Evolutionary conservation across 805 yeast genomes (phyloP).

Genomic region (Myxozyma sirexii): DNA sequence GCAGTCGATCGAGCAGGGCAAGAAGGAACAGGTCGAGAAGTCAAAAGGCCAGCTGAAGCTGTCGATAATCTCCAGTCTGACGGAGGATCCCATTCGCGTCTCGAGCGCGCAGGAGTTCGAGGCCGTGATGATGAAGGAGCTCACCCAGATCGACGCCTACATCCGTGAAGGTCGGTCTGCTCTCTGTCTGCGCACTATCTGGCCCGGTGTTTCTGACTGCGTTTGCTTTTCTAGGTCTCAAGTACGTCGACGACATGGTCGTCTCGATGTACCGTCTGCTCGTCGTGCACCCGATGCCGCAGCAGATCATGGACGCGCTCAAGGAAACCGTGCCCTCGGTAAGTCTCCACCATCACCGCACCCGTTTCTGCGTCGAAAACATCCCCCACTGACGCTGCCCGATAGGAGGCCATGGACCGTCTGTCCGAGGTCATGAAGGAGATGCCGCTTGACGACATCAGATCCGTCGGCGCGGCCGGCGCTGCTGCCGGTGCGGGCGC

Average conservation of each 20-base stretch:
- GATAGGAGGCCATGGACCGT: constrained; percentile 19
- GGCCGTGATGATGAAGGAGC: constrained; percentile 21
- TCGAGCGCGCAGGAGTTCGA: constrained; percentile 26
- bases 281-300: constrained; percentile 29
- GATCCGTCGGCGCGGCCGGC: constrained; percentile 1
- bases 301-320: constrained; percentile 29
- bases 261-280: constrained; percentile 30
- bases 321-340: constrained; percentile 27
- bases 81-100: constrained; percentile 56
- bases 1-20: constrained; percentile 49
- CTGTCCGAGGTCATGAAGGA: constrained; percentile 19
- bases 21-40: constrained; percentile 60
- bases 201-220: too few species aligned
- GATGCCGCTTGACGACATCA: constrained; percentile 15
- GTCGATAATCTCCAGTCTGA: constrained; percentile 65
- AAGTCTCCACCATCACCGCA: neutral
- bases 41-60: constrained; percentile 59
- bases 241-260: constrained; percentile 21
- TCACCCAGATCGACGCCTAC: constrained; percentile 26
- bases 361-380: too few species aligned
- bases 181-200: neutral
- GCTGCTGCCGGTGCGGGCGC: neutral
- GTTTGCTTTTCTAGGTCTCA: constrained; percentile 13
- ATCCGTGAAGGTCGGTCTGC: constrained; percentile 19
- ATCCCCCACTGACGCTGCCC: too few species aligned